Evolutionary conservation across 1,139 yeast species (phyloP).

Genomic region (Zygosaccharomyces sapae): DNA sequence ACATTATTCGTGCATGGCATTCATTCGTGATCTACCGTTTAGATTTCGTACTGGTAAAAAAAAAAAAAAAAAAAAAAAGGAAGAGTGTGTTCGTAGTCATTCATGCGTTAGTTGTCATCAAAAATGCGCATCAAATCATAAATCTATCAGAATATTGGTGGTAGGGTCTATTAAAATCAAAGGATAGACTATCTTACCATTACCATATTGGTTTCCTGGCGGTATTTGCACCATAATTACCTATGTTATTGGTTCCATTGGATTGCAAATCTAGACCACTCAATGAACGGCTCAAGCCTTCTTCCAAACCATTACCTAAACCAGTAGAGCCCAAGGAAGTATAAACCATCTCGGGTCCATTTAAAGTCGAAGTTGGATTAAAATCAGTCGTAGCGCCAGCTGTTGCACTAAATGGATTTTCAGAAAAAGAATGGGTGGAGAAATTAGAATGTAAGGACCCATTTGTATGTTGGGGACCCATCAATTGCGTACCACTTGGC

Average conservation of each 20-base stretch:
- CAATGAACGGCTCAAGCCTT: slow-evolving; percentile 33
- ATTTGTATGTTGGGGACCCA: slow-evolving; percentile 34
- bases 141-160: slow-evolving; percentile 12
- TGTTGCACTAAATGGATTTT: slow-evolving; percentile 7
- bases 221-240: slow-evolving; percentile 6
- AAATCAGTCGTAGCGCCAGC: slow-evolving; percentile 11
- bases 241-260: slow-evolving; percentile 11
- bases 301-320: slow-evolving; percentile 28
- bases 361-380: slow-evolving; percentile 4
- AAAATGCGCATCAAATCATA: slow-evolving; percentile 11
- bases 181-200: background rate
- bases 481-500: slow-evolving; percentile 11
- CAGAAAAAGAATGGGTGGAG: slow-evolving; percentile 33
- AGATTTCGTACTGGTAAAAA: slow-evolving; percentile 7
- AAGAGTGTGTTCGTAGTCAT: slow-evolving; percentile 10
- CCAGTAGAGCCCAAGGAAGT: slow-evolving; percentile 19
- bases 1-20: slow-evolving; percentile 5
- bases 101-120: slow-evolving; percentile 13
- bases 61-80: background rate
- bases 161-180: background rate
- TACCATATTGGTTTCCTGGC: slow-evolving; percentile 17
- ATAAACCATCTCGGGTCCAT: slow-evolving; percentile 20
- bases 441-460: slow-evolving; percentile 36
- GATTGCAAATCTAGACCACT: slow-evolving; percentile 34
- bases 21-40: slow-evolving; percentile 7